phyloP scores from a whole-genome alignment of 2,329 filamentous ascomycete species.

The Apiospora rasikravindrae region DNA sequence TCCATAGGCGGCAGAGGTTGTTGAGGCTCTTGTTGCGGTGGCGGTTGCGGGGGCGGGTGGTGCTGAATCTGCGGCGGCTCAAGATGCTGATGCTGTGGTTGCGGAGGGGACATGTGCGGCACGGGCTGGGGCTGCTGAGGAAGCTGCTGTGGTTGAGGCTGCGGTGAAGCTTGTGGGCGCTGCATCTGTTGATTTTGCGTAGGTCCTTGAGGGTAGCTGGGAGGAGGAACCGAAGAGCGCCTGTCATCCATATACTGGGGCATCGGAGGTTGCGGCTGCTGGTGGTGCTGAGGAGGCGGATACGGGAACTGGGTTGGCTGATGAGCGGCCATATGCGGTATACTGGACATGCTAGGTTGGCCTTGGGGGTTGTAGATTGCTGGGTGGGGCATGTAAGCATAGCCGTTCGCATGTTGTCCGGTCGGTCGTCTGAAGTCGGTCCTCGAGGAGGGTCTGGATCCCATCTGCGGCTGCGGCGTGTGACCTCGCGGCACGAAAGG shows the following conservation, averaged over 20 bases:
- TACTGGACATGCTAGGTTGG: slow-evolving; percentile 38
- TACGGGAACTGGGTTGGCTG: slow-evolving; percentile 43
- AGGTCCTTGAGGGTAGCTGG: slow-evolving; percentile 63
- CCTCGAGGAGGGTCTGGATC: slow-evolving; percentile 79
- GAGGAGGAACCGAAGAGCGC: slow-evolving; percentile 71
- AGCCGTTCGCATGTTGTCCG: slow-evolving; percentile 69
- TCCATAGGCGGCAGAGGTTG: slow-evolving; percentile 56
- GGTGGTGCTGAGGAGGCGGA: slow-evolving; percentile 36
- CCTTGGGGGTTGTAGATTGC: slow-evolving; percentile 79
- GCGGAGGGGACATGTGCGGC: slow-evolving; percentile 56
- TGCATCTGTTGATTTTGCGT: slow-evolving; percentile 53
- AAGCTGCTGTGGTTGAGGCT: slow-evolving; percentile 58
- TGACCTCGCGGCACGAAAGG: slow-evolving; percentile 71
- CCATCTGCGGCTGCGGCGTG: slow-evolving; percentile 79
- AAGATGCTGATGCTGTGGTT: slow-evolving; percentile 53
- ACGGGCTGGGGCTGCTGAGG: slow-evolving; percentile 51
- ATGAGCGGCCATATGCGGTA: slow-evolving; percentile 44
- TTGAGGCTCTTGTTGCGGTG: slow-evolving; percentile 47
- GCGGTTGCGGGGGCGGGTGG: slow-evolving; percentile 42
- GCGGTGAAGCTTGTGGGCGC: slow-evolving; percentile 64
- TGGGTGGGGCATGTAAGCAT: slow-evolving; percentile 84
- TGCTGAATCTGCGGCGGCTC: slow-evolving; percentile 41
- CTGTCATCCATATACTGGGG: slow-evolving; percentile 78
- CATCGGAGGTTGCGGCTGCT: slow-evolving; percentile 54
- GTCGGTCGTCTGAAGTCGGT: slow-evolving; percentile 78